Conservation (phyloP, 257 asterid genomes). For the Petunia secreta region DNA sequence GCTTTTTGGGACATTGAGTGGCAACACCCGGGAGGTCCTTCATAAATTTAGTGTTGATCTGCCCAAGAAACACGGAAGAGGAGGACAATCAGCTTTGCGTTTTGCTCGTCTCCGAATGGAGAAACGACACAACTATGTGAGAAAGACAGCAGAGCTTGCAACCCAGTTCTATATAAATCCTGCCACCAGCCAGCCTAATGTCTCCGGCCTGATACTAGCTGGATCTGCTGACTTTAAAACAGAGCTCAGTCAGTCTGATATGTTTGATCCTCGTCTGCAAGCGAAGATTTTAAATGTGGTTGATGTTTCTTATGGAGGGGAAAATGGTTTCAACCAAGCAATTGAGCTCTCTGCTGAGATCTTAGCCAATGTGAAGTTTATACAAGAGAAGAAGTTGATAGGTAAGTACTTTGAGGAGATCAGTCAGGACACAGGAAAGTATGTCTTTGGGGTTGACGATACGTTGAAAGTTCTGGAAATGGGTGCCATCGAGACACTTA, state of each 20-base stretch:
- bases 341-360: conserved; percentile 33
- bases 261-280: conserved; percentile 34
- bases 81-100: conserved; percentile 35
- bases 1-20: conserved; percentile 33
- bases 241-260: conserved; percentile 33
- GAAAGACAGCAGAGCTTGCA: conserved; percentile 33
- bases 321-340: conserved; percentile 33
- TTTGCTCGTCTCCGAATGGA: conserved; percentile 36
- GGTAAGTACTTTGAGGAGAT: conserved; percentile 34
- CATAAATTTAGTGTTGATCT: conserved; percentile 32
- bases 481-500: conserved; percentile 34
- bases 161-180: conserved; percentile 30
- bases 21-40: conserved; percentile 33
- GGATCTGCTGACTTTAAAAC: conserved; percentile 35
- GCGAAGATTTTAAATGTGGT: conserved; percentile 31
- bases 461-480: conserved; percentile 34
- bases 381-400: conserved; percentile 32
- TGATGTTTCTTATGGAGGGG: conserved; percentile 33
- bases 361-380: conserved; percentile 34
- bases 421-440: conserved; percentile 33
- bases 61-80: conserved; percentile 36
- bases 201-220: conserved; percentile 33
- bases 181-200: conserved; percentile 36
- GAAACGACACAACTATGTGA: conserved; percentile 33
- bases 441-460: conserved; percentile 32